Percentiles rank a stretch among this genome's conserved stretches.
These are phyloP conservation scores for Avicennia marina DNA, from an alignment of 257 asterid species.

Conservation along the genomic window DNA sequence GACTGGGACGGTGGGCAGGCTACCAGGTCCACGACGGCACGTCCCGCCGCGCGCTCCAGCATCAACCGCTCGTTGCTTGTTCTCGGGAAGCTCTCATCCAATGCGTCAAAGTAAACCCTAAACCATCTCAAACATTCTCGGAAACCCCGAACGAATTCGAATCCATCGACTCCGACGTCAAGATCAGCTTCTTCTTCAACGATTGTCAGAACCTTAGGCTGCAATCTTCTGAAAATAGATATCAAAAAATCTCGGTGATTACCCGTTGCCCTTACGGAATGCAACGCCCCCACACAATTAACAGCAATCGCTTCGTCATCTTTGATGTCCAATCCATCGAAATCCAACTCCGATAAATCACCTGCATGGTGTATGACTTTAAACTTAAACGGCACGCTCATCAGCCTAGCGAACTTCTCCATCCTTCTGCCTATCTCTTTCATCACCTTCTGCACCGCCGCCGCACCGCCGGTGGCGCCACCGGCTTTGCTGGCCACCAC, in stretches of 20 bases:
- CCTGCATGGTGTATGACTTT: constrained; percentile 65
- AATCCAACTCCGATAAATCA: constrained; percentile 63
- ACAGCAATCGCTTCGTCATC: constrained; percentile 80
- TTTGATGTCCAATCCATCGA: constrained; percentile 42
- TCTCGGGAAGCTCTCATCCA: constrained; percentile 64
- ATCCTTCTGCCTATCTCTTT: constrained; percentile 73
- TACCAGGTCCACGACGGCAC: constrained; percentile 78
- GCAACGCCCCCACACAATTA: constrained; percentile 71
- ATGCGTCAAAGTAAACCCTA: constrained; percentile 84
- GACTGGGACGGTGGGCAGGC: constrained; percentile 68
- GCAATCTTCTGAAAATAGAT: constrained; percentile 48
- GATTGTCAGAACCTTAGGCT: constrained; percentile 58
- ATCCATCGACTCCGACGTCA: constrained; percentile 52
- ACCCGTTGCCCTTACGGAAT: constrained; percentile 45
- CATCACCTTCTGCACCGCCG: constrained; percentile 63
- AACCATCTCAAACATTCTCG: constrained; percentile 79
- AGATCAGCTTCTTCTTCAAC: constrained; percentile 95
- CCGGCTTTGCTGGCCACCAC: too few relatives aligned
- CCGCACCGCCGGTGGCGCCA: background rate
- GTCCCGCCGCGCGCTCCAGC: constrained; percentile 82
- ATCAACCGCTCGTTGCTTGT: constrained; percentile 85
- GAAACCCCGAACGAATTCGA: constrained; percentile 57
- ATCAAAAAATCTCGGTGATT: constrained; percentile 48
- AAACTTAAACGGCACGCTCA: constrained; percentile 92
- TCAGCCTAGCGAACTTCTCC: constrained; percentile 92